Percentiles rank a stretch among this genome's conserved stretches.
Conservation (phyloP, 2,329 filamentous ascomycete genomes). For the Metarhizium brunneum region DNA sequence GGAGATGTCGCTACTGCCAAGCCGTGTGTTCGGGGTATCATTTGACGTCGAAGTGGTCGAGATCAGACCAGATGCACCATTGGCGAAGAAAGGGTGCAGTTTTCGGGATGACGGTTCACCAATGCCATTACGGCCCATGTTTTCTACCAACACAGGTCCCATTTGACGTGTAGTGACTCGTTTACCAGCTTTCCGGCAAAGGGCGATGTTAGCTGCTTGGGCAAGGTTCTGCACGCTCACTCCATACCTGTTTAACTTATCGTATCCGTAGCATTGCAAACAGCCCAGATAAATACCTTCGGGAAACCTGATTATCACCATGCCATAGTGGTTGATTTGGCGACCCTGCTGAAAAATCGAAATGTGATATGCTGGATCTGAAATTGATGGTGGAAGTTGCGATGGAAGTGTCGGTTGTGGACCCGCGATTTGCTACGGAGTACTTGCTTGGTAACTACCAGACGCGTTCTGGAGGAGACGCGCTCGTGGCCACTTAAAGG, state of each 20-base stretch:
- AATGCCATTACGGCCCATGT: conserved; percentile 33
- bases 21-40: neutral
- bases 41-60: neutral
- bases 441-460: neutral
- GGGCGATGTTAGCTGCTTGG: neutral
- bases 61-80: conserved; percentile 10
- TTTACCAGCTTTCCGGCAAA: neutral
- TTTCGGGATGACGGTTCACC: conserved; percentile 30
- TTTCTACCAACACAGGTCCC: conserved; percentile 31
- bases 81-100: conserved; percentile 47
- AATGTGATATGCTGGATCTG: neutral
- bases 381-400: neutral
- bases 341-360: neutral
- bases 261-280: neutral
- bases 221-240: neutral
- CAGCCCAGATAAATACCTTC: neutral
- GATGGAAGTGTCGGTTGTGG: neutral
- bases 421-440: neutral
- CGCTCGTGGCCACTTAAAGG: conserved; percentile 2
- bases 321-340: neutral
- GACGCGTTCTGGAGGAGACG: conserved; percentile 6
- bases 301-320: neutral
- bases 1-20: neutral
- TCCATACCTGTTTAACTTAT: neutral
- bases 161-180: conserved; percentile 17